phyloP scores from a whole-genome alignment of 306 rosid genomes.

The Cotoneaster glaucophyllus region DNA sequence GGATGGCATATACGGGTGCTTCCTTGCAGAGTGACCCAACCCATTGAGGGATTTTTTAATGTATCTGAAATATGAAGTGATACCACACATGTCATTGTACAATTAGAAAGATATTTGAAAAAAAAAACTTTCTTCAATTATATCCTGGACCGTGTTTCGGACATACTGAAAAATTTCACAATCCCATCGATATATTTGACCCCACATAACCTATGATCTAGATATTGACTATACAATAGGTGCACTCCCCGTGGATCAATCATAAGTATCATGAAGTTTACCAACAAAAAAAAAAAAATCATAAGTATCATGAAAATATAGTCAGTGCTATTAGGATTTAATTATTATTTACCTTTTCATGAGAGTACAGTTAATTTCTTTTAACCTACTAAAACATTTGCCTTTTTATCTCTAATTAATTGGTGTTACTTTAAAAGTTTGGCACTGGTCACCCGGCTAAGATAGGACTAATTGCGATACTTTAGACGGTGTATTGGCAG shows the following conservation, averaged over 20 bases:
- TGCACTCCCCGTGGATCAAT: neutral
- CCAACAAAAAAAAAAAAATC: neutral
- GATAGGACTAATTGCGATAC: neutral
- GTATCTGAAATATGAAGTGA: too few relatives aligned
- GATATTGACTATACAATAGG: neutral
- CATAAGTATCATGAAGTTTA: neutral
- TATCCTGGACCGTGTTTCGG: fast-evolving
- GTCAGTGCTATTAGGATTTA: conserved; percentile 2
- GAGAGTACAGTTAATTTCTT: neutral
- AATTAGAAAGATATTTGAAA: too few relatives aligned
- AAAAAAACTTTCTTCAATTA: too few relatives aligned
- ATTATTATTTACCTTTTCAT: neutral
- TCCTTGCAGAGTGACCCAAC: conserved; percentile 35
- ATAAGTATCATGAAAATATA: neutral
- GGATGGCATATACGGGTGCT: conserved; percentile 63
- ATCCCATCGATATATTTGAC: conserved; percentile 8
- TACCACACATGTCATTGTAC: too few relatives aligned
- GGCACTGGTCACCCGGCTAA: neutral
- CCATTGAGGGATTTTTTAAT: neutral
- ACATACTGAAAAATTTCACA: too few relatives aligned
- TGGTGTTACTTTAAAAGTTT: neutral
- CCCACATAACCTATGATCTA: conserved; percentile 9
- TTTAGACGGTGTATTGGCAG: neutral
- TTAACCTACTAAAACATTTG: neutral
- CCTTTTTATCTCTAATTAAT: neutral